Percentiles rank a stretch among this genome's conserved stretches.
Conservation (phyloP, 208 protist species). For the Trypanosoma mega region DNA sequence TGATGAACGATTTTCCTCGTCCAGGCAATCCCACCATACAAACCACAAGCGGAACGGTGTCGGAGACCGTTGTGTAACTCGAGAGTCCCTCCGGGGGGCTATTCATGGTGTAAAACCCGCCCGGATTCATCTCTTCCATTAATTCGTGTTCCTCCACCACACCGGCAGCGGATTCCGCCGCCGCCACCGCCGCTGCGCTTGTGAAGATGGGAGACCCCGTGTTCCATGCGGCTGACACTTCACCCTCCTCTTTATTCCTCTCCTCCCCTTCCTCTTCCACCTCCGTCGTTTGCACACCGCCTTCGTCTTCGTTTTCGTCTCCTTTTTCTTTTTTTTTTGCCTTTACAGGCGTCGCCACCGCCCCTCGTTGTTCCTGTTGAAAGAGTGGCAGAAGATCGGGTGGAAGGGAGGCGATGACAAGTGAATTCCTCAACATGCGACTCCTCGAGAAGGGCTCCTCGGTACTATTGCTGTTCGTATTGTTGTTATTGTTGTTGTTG, state of each 20-base stretch:
- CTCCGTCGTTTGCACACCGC: not conserved
- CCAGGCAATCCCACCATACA: slow-evolving; percentile 89
- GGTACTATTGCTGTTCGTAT: not conserved
- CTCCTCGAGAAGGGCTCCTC: not conserved
- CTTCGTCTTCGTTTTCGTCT: too few relatives aligned
- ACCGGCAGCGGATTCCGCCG: not conserved
- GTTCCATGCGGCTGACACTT: slow-evolving; percentile 2
- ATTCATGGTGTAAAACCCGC: not conserved
- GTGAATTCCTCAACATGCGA: not conserved
- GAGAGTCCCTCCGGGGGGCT: slow-evolving; percentile 32
- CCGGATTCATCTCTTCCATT: not conserved
- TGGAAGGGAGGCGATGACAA: slow-evolving; percentile 10
- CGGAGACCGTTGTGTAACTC: slow-evolving; percentile 76
- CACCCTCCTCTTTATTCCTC: slow-evolving; percentile 11
- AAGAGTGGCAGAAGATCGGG: slow-evolving; percentile 16
- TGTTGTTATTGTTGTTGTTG: slow-evolving; percentile 10
- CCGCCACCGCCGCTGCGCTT: not conserved
- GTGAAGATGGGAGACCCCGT: too few relatives aligned
- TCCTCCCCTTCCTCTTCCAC: slow-evolving; percentile 7
- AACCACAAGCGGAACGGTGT: slow-evolving; percentile 80
- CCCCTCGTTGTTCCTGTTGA: not conserved
- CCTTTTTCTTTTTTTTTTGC: too few relatives aligned
- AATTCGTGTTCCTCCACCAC: not conserved
- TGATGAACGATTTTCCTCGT: slow-evolving; percentile 89
- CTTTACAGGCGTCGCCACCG: too few relatives aligned